Evolutionary conservation across 1,284 basidiomycete genomes (phyloP), one percentile per base, ranked within the genome.

Genomic region (Lentinula novae-zelandiae): DNA sequence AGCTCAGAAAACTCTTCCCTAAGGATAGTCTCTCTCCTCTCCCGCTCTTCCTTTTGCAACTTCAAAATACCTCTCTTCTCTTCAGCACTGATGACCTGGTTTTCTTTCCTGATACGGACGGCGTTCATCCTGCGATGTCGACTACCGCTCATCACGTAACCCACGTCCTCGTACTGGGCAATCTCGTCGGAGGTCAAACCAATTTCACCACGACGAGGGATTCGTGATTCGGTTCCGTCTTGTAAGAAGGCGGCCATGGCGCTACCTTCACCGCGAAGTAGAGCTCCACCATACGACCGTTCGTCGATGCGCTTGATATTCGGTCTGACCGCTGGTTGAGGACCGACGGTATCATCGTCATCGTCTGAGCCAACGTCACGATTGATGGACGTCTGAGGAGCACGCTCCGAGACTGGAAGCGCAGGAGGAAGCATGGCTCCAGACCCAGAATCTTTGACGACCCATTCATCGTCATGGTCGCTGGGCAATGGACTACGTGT

Each of bases 61-160:
- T 96, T 95, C 69, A 98, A 73, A 61, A 98, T 94, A 27, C 93
- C 92, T 49, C 95, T 79, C 80, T 98, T 97, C 80, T 99, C 96
- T 77, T 98, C 96, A 0, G 96, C 95, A 67, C 90, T 94, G 72
- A 98, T 96, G 63, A 99, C 95, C 77, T 99, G 96, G 77, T 98
- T 97, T 80, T 99, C 96, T 82, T 98, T 97, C 69, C 96, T 81
- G 85, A 98, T 92, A 63, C 97, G 90, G 42, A 99, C 96, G 0
- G 96, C 97, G 68, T 96, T 98, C 96, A 98, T 98, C 70, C 92
- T 83, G 65, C 88, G 82, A 73, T 99, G 96, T 60, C 96, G 80
- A 70, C 88, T 92, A 49, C 96, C 96, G 69, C 92, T 95, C 97
- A 99, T 99, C 60, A 99, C 96, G 73, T 96, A 99, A n/a, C 96